Evolutionary conservation across 2,329 filamentous ascomycete genomes (phyloP).

Genomic region (Sporothrix sp.): DNA sequence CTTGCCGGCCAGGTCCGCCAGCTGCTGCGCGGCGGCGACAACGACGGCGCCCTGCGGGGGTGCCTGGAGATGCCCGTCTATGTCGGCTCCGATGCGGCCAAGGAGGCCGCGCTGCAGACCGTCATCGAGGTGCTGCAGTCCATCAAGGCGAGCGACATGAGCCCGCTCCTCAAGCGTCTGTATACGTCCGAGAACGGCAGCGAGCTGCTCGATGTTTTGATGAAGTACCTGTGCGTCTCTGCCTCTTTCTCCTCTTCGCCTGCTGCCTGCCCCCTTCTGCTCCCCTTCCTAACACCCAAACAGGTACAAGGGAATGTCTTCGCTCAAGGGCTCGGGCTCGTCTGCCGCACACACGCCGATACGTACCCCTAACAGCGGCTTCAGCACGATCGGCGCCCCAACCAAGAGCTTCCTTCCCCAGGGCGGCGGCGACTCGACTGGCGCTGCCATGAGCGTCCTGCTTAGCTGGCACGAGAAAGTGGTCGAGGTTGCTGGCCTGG

Average conservation of each 20-base stretch:
- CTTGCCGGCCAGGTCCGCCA: constrained; percentile 77
- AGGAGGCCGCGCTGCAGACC: constrained; percentile 76
- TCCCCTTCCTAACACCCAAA: not conserved
- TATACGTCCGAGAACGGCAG: constrained; percentile 69
- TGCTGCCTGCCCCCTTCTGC: not conserved
- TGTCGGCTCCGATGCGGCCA: constrained; percentile 46
- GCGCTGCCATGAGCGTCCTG: constrained; percentile 89
- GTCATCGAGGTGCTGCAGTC: constrained; percentile 91
- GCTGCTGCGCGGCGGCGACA: constrained; percentile 74
- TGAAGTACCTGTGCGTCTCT: constrained; percentile 83
- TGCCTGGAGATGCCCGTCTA: constrained; percentile 82
- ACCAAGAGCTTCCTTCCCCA: constrained; percentile 21
- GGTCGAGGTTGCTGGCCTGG: constrained; percentile 83
- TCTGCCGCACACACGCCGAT: constrained; percentile 37
- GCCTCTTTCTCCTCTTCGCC: not conserved
- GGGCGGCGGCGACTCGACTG: constrained; percentile 56
- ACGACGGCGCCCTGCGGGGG: constrained; percentile 74
- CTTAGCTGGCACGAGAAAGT: constrained; percentile 99
- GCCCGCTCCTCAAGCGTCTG: constrained; percentile 71
- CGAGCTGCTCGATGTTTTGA: constrained; percentile 82
- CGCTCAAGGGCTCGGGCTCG: constrained; percentile 25
- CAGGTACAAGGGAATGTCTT: constrained; percentile 89
- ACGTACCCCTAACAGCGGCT: constrained; percentile 69
- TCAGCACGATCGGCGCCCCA: constrained; percentile 61
- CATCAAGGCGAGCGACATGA: constrained; percentile 95